phyloP scores from a whole-genome alignment of 75 land plant genomes.

The Selaginella tamariscina region DNA sequence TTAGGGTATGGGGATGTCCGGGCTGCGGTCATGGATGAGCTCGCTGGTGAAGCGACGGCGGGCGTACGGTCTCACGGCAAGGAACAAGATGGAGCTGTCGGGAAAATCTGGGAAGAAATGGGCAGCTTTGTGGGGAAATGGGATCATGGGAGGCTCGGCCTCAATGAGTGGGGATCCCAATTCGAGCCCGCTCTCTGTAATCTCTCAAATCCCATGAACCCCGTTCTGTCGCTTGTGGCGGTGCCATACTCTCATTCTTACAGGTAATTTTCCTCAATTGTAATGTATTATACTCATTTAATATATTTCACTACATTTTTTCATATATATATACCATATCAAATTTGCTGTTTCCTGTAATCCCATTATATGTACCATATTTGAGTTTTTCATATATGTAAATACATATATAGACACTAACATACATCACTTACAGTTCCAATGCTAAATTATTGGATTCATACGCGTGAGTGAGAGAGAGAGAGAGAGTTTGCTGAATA shows the following conservation, averaged over 20 bases:
- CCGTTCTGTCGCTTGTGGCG: conserved; percentile 60
- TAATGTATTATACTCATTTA: neutral
- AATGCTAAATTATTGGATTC: too few species aligned
- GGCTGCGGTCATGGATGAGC: neutral
- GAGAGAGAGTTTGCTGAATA: too few species aligned
- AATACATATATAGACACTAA: too few species aligned
- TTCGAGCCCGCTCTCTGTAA: conserved; percentile 41
- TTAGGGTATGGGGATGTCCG: neutral
- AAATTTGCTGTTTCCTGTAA: too few species aligned
- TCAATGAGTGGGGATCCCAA: conserved; percentile 34
- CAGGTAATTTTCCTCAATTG: conserved; percentile 27
- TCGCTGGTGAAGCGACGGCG: neutral
- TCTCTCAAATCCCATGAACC: conserved; percentile 22
- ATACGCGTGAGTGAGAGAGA: too few species aligned
- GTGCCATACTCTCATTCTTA: conserved; percentile 84
- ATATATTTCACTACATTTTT: neutral
- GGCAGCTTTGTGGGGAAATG: conserved; percentile 82
- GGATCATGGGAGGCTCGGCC: conserved; percentile 70
- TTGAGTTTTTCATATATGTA: too few species aligned
- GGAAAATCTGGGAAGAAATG: conserved; percentile 17
- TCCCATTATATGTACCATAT: too few species aligned
- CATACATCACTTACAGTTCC: too few species aligned
- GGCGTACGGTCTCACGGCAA: neutral
- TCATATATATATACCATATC: too few species aligned
- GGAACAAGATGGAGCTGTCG: neutral